Percentiles rank a stretch among this genome's conserved stretches.
Evolutionary conservation across 495 filamentous ascomycete genomes (phyloP).

Genomic region (Xylaria longipes): DNA sequence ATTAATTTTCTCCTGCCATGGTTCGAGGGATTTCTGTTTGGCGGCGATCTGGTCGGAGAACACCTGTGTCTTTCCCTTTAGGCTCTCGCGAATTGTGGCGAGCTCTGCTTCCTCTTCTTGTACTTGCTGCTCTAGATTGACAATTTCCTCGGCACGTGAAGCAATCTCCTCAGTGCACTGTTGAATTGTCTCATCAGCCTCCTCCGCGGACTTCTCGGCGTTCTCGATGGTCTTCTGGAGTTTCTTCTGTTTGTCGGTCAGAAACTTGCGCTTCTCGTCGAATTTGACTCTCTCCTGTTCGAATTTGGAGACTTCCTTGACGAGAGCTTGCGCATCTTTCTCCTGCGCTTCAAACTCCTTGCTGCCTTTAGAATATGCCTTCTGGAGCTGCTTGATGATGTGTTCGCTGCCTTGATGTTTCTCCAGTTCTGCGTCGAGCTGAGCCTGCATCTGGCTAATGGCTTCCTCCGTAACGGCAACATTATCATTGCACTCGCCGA

Average conservation of each 20-base stretch:
- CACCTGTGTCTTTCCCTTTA: slow-evolving; percentile 94
- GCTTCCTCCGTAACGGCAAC: slow-evolving; percentile 88
- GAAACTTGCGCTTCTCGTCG: slow-evolving; percentile 95
- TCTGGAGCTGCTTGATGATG: slow-evolving; percentile 87
- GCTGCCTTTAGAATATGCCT: slow-evolving; percentile 77
- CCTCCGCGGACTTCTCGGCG: slow-evolving; percentile 65
- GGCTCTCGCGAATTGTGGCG: slow-evolving; percentile 73
- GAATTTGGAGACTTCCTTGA: slow-evolving; percentile 89
- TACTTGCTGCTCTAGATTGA: slow-evolving; percentile 73
- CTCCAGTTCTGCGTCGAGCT: slow-evolving; percentile 86
- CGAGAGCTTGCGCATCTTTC: slow-evolving; percentile 75
- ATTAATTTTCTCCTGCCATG: slow-evolving; percentile 96
- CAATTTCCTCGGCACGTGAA: slow-evolving; percentile 72
- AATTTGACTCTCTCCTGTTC: slow-evolving; percentile 97
- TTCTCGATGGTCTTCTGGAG: slow-evolving; percentile 85
- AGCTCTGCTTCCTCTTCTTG: slow-evolving; percentile 82
- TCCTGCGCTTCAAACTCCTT: slow-evolving; percentile 86
- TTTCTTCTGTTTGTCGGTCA: slow-evolving; percentile 89
- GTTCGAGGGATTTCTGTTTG: slow-evolving; percentile 94
- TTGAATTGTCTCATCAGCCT: slow-evolving; percentile 77
- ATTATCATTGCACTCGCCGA: slow-evolving; percentile 85
- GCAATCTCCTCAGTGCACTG: slow-evolving; percentile 80
- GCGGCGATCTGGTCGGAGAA: slow-evolving; percentile 89
- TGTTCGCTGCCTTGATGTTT: slow-evolving; percentile 92
- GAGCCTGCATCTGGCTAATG: slow-evolving; percentile 84